Evolutionary conservation across 2,329 filamentous ascomycete genomes (phyloP).

Genomic region (Colletotrichum cereale): DNA sequence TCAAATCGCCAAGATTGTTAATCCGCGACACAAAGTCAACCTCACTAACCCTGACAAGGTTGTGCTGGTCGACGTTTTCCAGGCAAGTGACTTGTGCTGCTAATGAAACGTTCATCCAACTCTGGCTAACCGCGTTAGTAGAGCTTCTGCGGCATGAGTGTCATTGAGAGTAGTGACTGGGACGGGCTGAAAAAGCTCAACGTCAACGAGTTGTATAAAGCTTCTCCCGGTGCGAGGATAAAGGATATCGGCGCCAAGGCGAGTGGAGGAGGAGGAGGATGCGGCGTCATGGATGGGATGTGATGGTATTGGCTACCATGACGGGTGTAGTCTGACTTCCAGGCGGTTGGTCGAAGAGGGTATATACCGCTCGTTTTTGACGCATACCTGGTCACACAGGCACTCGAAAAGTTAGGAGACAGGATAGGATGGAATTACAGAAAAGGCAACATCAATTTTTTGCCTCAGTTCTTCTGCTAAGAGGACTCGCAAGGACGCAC

Average conservation of each 20-base stretch:
- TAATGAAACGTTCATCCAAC: not conserved
- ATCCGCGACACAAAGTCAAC: conserved; percentile 79
- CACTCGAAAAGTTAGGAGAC: not conserved
- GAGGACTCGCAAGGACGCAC: no score
- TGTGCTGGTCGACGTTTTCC: conserved; percentile 83
- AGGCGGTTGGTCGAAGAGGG: not conserved
- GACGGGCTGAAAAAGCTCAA: conserved; percentile 83
- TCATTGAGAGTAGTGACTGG: conserved; percentile 78
- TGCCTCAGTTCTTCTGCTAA: not conserved
- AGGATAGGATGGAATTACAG: not conserved
- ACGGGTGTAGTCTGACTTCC: not conserved
- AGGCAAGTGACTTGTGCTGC: conserved; percentile 65
- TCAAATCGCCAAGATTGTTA: conserved; percentile 75
- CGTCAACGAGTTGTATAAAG: conserved; percentile 77
- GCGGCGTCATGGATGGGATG: not conserved
- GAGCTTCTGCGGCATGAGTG: conserved; percentile 83
- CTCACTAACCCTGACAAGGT: conserved; percentile 83
- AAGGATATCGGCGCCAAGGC: not conserved
- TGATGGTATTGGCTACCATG: not conserved
- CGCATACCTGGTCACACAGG: not conserved
- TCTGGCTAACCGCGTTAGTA: conserved; percentile 50
- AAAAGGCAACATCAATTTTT: not conserved
- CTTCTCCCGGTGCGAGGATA: conserved; percentile 28
- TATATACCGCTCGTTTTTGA: not conserved
- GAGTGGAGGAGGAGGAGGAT: not conserved